Conservation (phyloP, 2,329 filamentous ascomycete species). For the Cercospora zeae-maydis region DNA sequence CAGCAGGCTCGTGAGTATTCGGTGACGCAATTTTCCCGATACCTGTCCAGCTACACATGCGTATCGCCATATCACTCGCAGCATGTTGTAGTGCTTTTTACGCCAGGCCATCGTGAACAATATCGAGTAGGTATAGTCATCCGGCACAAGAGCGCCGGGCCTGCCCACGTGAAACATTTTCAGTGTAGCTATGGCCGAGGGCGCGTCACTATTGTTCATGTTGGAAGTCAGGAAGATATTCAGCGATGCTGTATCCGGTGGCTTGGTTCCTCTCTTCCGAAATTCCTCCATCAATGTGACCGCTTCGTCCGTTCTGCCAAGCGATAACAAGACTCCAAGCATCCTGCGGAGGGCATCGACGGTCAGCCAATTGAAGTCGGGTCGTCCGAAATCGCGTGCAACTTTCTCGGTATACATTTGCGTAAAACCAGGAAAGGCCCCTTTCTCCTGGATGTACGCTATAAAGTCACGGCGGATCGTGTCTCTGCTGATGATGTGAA, state of each 20-base stretch:
- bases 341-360: constrained; percentile 25
- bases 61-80: constrained; percentile 36
- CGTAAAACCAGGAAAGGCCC: constrained; percentile 21
- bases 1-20: constrained; percentile 17
- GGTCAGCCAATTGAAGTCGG: constrained; percentile 28
- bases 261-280: neutral
- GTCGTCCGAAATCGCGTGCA: neutral
- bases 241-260: constrained; percentile 21
- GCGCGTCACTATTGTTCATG: constrained; percentile 14
- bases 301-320: constrained; percentile 25
- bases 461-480: constrained; percentile 17
- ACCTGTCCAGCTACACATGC: constrained; percentile 31
- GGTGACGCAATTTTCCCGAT: constrained; percentile 7
- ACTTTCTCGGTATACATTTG: constrained; percentile 20
- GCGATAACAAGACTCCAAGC: constrained; percentile 22
- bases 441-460: constrained; percentile 16
- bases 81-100: constrained; percentile 27
- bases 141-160: constrained; percentile 13
- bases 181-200: constrained; percentile 20
- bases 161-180: constrained; percentile 18
- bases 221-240: constrained; percentile 30
- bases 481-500: constrained; percentile 12
- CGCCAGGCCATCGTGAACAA: constrained; percentile 31
- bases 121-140: constrained; percentile 18
- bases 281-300: constrained; percentile 22